A percentile compares a stretch with the other conserved stretches of the same genome.
Conservation (phyloP, 1,139 yeast species). For the Hansenula anomala region DNA sequence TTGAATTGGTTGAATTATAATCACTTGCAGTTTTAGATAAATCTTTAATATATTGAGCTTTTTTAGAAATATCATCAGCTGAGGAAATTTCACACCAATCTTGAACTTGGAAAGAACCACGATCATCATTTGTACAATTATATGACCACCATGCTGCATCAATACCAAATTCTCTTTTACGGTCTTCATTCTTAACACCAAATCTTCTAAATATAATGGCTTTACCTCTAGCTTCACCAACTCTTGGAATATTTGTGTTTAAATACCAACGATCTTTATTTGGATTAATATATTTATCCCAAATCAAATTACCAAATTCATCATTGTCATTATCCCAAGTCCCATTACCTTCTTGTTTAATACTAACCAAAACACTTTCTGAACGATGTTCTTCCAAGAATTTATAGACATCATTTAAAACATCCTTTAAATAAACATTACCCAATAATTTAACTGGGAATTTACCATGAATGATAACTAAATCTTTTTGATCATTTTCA, state of each 20-base stretch:
- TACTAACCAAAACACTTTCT: constrained; percentile 63
- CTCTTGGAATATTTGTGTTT: constrained; percentile 47
- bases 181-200: constrained; percentile 48
- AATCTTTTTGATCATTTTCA: constrained; percentile 41
- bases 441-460: constrained; percentile 67
- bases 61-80: constrained; percentile 50
- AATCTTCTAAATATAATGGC: constrained; percentile 65
- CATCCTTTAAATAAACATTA: constrained; percentile 45
- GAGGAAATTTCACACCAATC: constrained; percentile 66
- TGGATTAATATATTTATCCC: constrained; percentile 53
- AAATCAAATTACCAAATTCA: constrained; percentile 62
- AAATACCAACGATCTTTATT: constrained; percentile 59
- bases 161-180: constrained; percentile 48
- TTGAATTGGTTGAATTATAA: constrained; percentile 39
- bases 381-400: constrained; percentile 49
- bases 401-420: constrained; percentile 52
- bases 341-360: constrained; percentile 72
- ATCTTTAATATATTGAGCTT: constrained; percentile 52
- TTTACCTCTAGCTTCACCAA: constrained; percentile 66
- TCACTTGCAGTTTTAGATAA: constrained; percentile 50
- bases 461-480: constrained; percentile 71
- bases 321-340: constrained; percentile 58
- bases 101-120: constrained; percentile 62
- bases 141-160: constrained; percentile 67
- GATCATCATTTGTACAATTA: constrained; percentile 62